Conservation (phyloP, 176 grass and related monocot genomes). For the Stipa capillata region DNA sequence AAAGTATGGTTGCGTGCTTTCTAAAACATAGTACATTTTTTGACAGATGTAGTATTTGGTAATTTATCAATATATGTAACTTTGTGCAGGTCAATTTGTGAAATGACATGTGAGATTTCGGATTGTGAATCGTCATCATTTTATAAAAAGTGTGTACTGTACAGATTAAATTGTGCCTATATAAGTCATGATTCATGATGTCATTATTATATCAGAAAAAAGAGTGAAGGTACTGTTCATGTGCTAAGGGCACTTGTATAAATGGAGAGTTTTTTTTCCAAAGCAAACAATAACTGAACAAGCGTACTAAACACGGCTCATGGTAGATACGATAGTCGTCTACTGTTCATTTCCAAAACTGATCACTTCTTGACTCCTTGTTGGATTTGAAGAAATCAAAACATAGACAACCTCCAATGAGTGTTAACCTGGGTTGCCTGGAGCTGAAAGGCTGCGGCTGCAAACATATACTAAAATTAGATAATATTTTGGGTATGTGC, state of each 20-base stretch:
- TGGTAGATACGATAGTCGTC: too few relatives aligned
- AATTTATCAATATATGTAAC: not conserved
- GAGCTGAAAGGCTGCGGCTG: not conserved
- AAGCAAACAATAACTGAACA: too few relatives aligned
- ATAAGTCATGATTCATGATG: not conserved
- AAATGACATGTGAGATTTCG: not conserved
- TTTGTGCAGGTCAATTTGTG: not conserved
- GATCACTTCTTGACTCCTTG: not conserved
- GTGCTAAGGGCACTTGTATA: too few relatives aligned
- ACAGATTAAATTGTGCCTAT: not conserved
- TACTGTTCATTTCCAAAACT: not conserved
- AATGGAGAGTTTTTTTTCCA: too few relatives aligned
- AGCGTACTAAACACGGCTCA: too few relatives aligned
- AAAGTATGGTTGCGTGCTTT: too few relatives aligned
- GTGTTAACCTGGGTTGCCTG: not conserved
- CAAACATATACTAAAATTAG: not conserved
- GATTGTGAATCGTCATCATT: too few relatives aligned
- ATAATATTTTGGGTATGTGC: too few relatives aligned
- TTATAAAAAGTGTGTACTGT: not conserved
- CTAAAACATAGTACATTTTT: too few relatives aligned
- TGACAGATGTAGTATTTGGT: too few relatives aligned
- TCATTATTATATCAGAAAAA: not conserved
- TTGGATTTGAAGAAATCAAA: not conserved
- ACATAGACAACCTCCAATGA: not conserved
- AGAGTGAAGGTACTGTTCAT: not conserved